Conservation (phyloP, 2,329 filamentous ascomycete genomes). For the Calycina herbarum region DNA sequence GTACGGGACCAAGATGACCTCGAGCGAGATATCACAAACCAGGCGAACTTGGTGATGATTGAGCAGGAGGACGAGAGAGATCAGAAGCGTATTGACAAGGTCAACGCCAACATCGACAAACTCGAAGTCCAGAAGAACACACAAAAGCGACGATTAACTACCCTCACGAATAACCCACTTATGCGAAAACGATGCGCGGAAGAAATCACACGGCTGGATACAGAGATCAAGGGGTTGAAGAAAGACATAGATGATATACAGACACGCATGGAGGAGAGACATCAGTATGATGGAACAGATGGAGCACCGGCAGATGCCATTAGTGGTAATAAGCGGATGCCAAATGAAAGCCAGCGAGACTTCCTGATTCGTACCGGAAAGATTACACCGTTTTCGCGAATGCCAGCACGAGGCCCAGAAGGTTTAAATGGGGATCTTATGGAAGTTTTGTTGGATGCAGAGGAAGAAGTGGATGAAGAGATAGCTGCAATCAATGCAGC, state of each 20-base stretch:
- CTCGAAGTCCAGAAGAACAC: conserved; percentile 65
- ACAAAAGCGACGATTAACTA: conserved; percentile 55
- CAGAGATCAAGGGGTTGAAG: conserved; percentile 49
- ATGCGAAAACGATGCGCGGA: conserved; percentile 45
- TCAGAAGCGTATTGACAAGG: conserved; percentile 60
- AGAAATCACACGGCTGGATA: conserved; percentile 35
- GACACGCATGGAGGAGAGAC: conserved; percentile 74
- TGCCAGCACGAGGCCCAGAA: conserved; percentile 59
- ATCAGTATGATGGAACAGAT: conserved; percentile 51
- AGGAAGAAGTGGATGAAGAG: conserved; percentile 60
- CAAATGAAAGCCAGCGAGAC: conserved; percentile 81
- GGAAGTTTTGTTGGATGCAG: conserved; percentile 77
- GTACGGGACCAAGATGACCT: conserved; percentile 87
- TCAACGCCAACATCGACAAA: conserved; percentile 54
- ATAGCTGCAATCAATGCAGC: conserved; percentile 45
- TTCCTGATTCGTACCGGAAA: conserved; percentile 95
- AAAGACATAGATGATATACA: conserved; percentile 80
- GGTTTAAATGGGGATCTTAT: conserved; percentile 69
- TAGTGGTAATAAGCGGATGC: conserved; percentile 60
- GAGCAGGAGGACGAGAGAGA: conserved; percentile 65
- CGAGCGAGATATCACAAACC: conserved; percentile 76
- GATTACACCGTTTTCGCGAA: conserved; percentile 85
- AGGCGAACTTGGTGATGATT: conserved; percentile 59
- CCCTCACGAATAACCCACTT: conserved; percentile 52
- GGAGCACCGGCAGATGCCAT: conserved; percentile 45